These are phyloP conservation scores for Starmerella vaccinii DNA, from an alignment of 805 yeast species.

Conservation along the genomic window DNA sequence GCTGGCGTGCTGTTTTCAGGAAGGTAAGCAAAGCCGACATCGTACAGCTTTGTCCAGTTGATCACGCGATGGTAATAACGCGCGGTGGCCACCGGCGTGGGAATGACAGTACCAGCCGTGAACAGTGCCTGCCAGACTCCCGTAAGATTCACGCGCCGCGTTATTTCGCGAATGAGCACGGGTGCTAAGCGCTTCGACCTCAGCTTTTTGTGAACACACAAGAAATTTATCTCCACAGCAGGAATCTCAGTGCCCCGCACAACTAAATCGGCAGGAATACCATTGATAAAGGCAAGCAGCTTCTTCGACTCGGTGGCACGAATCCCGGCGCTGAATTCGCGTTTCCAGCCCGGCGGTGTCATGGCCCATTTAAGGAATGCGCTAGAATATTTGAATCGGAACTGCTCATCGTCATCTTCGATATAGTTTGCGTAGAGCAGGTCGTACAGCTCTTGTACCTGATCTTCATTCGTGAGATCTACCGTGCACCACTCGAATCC, in stretches of 20 bases:
- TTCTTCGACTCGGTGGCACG: conserved; percentile 67
- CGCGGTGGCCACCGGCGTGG: conserved; percentile 82
- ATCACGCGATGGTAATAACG: conserved; percentile 90
- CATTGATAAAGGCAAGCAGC: conserved; percentile 85
- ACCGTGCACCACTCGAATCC: conserved; percentile 87
- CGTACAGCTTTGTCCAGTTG: conserved; percentile 81
- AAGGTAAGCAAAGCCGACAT: conserved; percentile 77
- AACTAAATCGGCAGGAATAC: conserved; percentile 63
- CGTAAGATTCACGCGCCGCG: conserved; percentile 75
- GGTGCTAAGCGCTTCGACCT: conserved; percentile 93
- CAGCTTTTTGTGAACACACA: conserved; percentile 88
- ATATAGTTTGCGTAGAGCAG: conserved; percentile 83
- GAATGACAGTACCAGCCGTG: conserved; percentile 84
- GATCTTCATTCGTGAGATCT: conserved; percentile 45
- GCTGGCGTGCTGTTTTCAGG: conserved; percentile 62
- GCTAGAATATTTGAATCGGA: conserved; percentile 79
- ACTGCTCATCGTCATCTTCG: conserved; percentile 85
- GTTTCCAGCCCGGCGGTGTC: conserved; percentile 83
- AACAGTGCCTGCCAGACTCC: conserved; percentile 93
- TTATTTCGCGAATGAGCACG: conserved; percentile 82
- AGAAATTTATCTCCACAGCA: conserved; percentile 77
- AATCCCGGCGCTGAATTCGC: conserved; percentile 89
- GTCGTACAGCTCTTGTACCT: conserved; percentile 67
- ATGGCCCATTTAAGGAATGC: conserved; percentile 87
- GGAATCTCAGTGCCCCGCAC: conserved; percentile 42